Evolutionary conservation across 371 early-diverging fungal genomes (phyloP), one percentile per base, ranked within the genome.

Genomic region (Mortierella sp.): DNA sequence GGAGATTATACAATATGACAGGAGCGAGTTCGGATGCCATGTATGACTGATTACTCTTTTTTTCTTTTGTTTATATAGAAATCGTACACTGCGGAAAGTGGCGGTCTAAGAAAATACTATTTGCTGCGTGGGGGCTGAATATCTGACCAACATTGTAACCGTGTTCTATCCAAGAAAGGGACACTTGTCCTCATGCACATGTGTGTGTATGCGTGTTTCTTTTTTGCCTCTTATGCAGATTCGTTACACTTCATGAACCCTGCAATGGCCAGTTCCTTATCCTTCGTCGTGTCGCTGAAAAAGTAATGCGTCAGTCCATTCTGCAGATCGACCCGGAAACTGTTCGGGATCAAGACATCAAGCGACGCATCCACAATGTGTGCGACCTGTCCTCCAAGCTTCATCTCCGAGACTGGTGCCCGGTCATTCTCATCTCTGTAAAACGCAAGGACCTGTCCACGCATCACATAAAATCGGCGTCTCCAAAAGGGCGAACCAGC

Each of bases 381-480:
- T 26, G 52, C 39, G n/a, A 81, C 70, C 11, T 64, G 56, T 2
- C 78, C 78, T 0, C 79, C 81, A 9, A 86, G 73, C 57, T 82
- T 78, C 57, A 89, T 79, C 37, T 82, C 81, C 15, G 78, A 59
- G 7, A 84, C 50, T 7, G 87, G 86, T 6, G 23, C 19, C 17
- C 76, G 72, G 32, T 80, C 82, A 11, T 61, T 44, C 47, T 84
- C 83, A 48, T 86, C 86, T 28, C 81, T 71, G 64, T 81, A 87
- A 23, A 85, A 64, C 28, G 71, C 66, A 2, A 85, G 21, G 2
- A 50, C 60, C 26, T 80, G 76, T 4, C 81, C 81, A 4, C 75
- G 68, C 60, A 87, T 70, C 30, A 78, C 78, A 65, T 83, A 85
- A 65, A 81, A 84, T 39, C 86, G 73, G 21, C 87, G 72, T 55